Conservation (phyloP, 2,329 filamentous ascomycete species). For the Aspergillus sp. region DNA sequence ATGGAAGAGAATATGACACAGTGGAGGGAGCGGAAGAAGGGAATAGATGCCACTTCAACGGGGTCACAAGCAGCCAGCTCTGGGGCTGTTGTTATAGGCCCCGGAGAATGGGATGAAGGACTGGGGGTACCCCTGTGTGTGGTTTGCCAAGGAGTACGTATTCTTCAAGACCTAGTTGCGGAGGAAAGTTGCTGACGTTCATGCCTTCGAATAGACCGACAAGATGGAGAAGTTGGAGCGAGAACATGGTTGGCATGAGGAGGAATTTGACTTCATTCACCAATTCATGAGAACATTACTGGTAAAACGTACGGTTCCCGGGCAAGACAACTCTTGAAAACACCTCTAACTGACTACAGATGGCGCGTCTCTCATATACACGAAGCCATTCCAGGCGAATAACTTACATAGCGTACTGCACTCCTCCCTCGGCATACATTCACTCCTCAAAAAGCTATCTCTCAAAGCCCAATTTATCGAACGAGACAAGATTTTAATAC, state of each 20-base stretch:
- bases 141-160: slow-evolving; percentile 86
- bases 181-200: slow-evolving; percentile 18
- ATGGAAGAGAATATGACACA: slow-evolving; percentile 83
- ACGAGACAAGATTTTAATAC: slow-evolving; percentile 89
- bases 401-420: slow-evolving; percentile 79
- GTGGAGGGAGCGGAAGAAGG: slow-evolving; percentile 75
- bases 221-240: slow-evolving; percentile 89
- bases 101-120: slow-evolving; percentile 90
- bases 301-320: slow-evolving; percentile 69
- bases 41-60: slow-evolving; percentile 57
- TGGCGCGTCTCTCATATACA: slow-evolving; percentile 82
- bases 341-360: slow-evolving; percentile 50
- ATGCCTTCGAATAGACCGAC: slow-evolving; percentile 60
- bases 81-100: slow-evolving; percentile 72
- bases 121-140: slow-evolving; percentile 85
- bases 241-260: slow-evolving; percentile 90
- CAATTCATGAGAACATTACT: slow-evolving; percentile 89
- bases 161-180: not conserved
- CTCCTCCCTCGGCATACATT: slow-evolving; percentile 82
- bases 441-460: slow-evolving; percentile 72
- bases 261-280: slow-evolving; percentile 92
- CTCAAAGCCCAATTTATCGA: slow-evolving; percentile 91
- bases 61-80: slow-evolving; percentile 55
- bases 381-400: slow-evolving; percentile 71
- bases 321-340: not conserved